These are phyloP conservation scores for Paramecium primaurelia DNA, from an alignment of 73 alveolate species.

Conservation along the genomic window DNA sequence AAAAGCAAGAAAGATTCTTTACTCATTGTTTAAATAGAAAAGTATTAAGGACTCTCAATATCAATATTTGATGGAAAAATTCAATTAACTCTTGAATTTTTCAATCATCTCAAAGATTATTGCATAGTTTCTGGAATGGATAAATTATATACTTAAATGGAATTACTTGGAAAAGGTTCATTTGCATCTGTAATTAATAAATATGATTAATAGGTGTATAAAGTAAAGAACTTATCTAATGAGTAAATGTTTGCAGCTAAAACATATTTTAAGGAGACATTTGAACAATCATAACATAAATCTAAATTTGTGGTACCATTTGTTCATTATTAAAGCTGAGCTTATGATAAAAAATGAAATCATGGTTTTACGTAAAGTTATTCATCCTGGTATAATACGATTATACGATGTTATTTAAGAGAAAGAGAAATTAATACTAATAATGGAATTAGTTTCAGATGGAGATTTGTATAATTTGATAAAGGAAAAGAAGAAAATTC, in stretches of 20 bases:
- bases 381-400: slow-evolving; percentile 32
- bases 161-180: slow-evolving; percentile 53
- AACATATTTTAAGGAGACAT: slow-evolving; percentile 36
- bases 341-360: slow-evolving; percentile 40
- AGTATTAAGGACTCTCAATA: background rate
- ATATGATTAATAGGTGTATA: background rate
- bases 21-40: background rate
- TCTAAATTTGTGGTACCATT: slow-evolving; percentile 36
- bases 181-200: slow-evolving; percentile 42
- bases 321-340: slow-evolving; percentile 14
- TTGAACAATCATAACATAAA: slow-evolving; percentile 7
- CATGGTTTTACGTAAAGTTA: slow-evolving; percentile 53
- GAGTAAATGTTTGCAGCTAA: slow-evolving; percentile 35
- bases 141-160: slow-evolving; percentile 45
- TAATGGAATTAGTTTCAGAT: slow-evolving; percentile 58
- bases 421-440: background rate
- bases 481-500: slow-evolving; percentile 37
- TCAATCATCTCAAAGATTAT: slow-evolving; percentile 15
- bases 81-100: background rate
- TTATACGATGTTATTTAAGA: slow-evolving; percentile 14
- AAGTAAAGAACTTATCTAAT: background rate
- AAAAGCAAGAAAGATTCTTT: slow-evolving; percentile 8
- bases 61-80: background rate
- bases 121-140: slow-evolving; percentile 32
- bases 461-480: slow-evolving; percentile 55